Evolutionary conservation across 768 basidiomycete species (phyloP).

Genomic region (Crassisporium funariophilum): DNA sequence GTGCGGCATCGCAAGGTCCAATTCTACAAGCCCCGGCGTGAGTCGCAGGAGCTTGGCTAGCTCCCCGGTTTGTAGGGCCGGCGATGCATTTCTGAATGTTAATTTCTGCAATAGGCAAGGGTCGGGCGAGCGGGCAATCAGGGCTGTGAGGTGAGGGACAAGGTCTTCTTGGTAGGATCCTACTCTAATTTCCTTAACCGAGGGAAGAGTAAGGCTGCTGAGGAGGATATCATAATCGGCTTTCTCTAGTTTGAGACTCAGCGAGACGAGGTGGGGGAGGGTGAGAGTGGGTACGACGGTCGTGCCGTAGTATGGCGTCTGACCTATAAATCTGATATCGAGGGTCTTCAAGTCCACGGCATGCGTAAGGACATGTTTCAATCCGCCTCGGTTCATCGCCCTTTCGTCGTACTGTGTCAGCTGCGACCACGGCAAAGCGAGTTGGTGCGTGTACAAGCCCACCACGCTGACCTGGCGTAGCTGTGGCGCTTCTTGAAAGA

Average conservation of each 20-base stretch:
- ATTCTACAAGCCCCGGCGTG: conserved; percentile 6
- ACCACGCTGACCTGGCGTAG: not conserved
- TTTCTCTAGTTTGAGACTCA: not conserved
- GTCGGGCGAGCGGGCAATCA: conserved; percentile 7
- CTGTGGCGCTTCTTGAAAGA: conserved; percentile 3
- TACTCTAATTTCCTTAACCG: conserved; percentile 6
- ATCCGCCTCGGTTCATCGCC: not conserved
- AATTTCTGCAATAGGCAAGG: conserved; percentile 3
- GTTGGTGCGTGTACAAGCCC: not conserved
- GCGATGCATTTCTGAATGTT: conserved; percentile 5
- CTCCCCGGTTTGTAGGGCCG: conserved; percentile 6
- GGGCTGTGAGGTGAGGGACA: conserved; percentile 5
- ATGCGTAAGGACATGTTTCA: not conserved
- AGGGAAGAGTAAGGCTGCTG: conserved; percentile 4
- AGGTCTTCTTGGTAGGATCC: conserved; percentile 11
- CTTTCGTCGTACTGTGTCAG: not conserved
- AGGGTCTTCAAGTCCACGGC: not conserved
- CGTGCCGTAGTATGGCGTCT: not conserved
- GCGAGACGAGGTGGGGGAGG: not conserved
- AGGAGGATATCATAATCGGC: conserved; percentile 6
- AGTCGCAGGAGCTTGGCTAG: conserved; percentile 6
- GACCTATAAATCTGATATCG: not conserved
- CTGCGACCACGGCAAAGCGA: not conserved
- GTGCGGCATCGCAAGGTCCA: conserved; percentile 9
- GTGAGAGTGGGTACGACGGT: not conserved